A percentile compares a stretch with the other conserved stretches of the same genome.
Conservation (phyloP, 78 protist species). For the Dictyostelium discoideum region DNA sequence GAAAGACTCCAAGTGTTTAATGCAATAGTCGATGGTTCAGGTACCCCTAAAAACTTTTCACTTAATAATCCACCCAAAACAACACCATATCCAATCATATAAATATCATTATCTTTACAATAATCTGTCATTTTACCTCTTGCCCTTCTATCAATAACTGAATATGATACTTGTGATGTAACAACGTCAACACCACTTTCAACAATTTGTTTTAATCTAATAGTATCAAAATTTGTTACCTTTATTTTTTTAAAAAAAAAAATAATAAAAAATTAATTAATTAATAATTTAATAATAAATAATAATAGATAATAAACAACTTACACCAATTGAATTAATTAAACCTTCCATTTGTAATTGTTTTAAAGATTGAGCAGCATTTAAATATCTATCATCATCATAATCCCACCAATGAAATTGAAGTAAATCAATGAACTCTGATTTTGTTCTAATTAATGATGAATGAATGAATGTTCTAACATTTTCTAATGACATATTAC, state of each 20-base stretch:
- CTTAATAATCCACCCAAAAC: conserved; percentile 69
- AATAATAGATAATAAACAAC: background rate
- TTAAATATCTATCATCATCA: conserved; percentile 59
- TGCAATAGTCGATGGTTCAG: conserved; percentile 65
- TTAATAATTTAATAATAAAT: no score
- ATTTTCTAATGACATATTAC: conserved; percentile 27
- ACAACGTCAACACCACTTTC: conserved; percentile 8
- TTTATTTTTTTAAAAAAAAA: background rate
- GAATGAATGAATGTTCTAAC: conserved; percentile 4
- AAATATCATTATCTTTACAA: conserved; percentile 47
- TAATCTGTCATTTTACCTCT: conserved; percentile 16
- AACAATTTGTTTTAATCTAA: conserved; percentile 33
- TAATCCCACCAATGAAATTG: conserved; percentile 84
- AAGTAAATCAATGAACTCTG: conserved; percentile 28
- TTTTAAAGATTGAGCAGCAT: conserved; percentile 7
- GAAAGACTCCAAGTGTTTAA: conserved; percentile 71
- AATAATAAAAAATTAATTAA: no score
- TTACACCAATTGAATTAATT: conserved; percentile 62
- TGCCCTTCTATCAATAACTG: conserved; percentile 53
- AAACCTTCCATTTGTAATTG: conserved; percentile 15
- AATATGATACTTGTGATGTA: conserved; percentile 41
- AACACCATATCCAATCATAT: conserved; percentile 68
- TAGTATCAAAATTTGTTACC: conserved; percentile 74
- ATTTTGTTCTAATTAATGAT: conserved; percentile 37
- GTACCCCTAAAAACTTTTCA: conserved; percentile 80